Conservation (phyloP, 768 basidiomycete genomes). For the Rhizopogon rudus region DNA sequence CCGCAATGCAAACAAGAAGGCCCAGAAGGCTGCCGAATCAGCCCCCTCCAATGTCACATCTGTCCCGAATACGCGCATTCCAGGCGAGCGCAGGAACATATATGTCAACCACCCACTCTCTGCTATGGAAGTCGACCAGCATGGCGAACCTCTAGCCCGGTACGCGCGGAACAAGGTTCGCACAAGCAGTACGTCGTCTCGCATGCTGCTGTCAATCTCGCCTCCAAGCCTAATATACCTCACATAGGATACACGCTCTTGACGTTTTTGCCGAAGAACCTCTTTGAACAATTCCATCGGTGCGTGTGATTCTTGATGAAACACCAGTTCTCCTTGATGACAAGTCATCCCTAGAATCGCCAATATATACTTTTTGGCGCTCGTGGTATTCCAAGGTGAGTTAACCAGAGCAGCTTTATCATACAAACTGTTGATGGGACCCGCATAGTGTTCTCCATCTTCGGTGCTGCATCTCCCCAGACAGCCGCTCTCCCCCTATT, state of each 20-base stretch:
- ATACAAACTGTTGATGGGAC: constrained; percentile 6
- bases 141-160: constrained; percentile 46
- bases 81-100: constrained; percentile 63
- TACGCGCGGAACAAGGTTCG: constrained; percentile 92
- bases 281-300: constrained; percentile 94
- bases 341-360: constrained; percentile 51
- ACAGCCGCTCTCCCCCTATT: constrained; percentile 81
- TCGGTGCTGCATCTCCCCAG: constrained; percentile 81
- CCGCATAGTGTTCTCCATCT: constrained; percentile 74
- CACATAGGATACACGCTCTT: constrained; percentile 84
- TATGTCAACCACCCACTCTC: constrained; percentile 76
- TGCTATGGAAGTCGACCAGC: constrained; percentile 54
- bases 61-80: constrained; percentile 20
- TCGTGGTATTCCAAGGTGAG: constrained; percentile 79
- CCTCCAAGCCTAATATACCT: background rate
- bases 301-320: constrained; percentile 25
- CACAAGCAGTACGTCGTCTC: constrained; percentile 78
- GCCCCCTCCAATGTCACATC: constrained; percentile 19
- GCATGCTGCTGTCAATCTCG: background rate
- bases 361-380: constrained; percentile 85
- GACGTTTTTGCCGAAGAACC: constrained; percentile 90
- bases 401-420: background rate
- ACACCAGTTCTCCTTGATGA: background rate
- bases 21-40: constrained; percentile 27
- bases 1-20: constrained; percentile 46